Conservation (phyloP, 441 rosid genomes). For the Daphne laureola region DNA sequence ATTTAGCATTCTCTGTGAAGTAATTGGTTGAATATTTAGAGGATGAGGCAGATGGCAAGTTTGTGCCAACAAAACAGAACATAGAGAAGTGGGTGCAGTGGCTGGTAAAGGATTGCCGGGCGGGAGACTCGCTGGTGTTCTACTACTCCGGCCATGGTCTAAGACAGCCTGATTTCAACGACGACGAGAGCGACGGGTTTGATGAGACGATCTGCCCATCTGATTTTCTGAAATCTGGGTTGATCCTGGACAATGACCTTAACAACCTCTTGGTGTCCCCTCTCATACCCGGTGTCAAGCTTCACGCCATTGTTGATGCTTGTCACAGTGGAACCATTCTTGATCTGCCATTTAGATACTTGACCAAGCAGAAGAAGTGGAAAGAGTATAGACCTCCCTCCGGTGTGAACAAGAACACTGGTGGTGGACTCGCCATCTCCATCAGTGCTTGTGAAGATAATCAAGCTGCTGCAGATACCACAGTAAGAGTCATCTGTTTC, state of each 20-base stretch:
- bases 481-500: conserved; percentile 26
- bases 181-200: conserved; percentile 43
- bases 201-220: conserved; percentile 48
- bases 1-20: no score
- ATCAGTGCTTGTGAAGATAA: conserved; percentile 39
- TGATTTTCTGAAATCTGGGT: conserved; percentile 36
- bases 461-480: conserved; percentile 35
- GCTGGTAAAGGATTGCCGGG: conserved; percentile 31
- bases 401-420: conserved; percentile 25
- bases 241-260: conserved; percentile 39
- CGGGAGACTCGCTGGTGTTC: conserved; percentile 38
- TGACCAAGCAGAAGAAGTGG: conserved; percentile 18
- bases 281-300: conserved; percentile 34
- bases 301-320: conserved; percentile 53
- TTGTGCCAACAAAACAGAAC: conserved; percentile 43
- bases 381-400: conserved; percentile 29
- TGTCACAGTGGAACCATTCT: conserved; percentile 61
- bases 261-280: conserved; percentile 41
- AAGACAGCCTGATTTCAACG: conserved; percentile 26
- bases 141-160: conserved; percentile 53
- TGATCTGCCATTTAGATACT: conserved; percentile 34
- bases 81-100: conserved; percentile 29
- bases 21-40: conserved; percentile 10
- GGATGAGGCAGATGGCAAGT: conserved; percentile 19
- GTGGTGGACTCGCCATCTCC: conserved; percentile 44